These are phyloP conservation scores for Xanthoconium separans DNA, from an alignment of 1,284 basidiomycete species.

Conservation along the genomic window DNA sequence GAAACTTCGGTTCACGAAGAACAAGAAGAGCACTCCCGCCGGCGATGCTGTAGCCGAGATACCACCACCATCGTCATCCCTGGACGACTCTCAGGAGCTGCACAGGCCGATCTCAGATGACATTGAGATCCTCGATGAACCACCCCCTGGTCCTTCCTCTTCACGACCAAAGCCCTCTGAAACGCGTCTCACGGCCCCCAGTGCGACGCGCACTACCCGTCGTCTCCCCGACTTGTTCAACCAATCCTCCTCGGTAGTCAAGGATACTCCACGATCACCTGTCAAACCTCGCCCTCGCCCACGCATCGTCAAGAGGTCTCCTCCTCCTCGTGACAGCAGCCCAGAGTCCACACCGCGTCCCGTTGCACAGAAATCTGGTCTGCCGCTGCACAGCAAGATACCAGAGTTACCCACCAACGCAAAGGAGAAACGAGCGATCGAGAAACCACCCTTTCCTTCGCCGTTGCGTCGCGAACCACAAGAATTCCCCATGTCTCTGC, in stretches of 20 bases:
- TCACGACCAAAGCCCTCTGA: slow-evolving; percentile 1
- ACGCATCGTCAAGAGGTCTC: slow-evolving; percentile 3
- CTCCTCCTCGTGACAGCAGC: slow-evolving; percentile 5
- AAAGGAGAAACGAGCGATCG: background rate
- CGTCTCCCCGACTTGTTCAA: background rate
- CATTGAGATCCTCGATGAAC: slow-evolving; percentile 7
- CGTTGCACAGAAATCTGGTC: background rate
- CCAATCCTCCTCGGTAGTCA: background rate
- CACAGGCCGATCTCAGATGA: slow-evolving; percentile 21
- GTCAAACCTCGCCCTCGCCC: slow-evolving; percentile 14
- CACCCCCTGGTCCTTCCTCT: background rate
- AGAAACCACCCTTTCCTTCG: slow-evolving; percentile 7
- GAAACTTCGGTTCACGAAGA: slow-evolving; percentile 40
- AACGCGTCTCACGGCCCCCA: slow-evolving; percentile 3
- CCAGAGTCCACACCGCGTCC: slow-evolving; percentile 21
- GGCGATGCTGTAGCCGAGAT: slow-evolving; percentile 5
- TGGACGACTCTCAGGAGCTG: slow-evolving; percentile 26
- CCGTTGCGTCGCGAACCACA: slow-evolving; percentile 20
- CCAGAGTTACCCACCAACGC: slow-evolving; percentile 2
- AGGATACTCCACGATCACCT: background rate
- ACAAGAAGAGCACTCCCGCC: slow-evolving; percentile 4
- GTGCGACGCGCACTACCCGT: background rate
- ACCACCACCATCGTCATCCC: slow-evolving; percentile 23
- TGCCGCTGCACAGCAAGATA: slow-evolving; percentile 8
- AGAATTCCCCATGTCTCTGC: slow-evolving; percentile 23